Conservation (phyloP, 257 asterid genomes). For the Solanum chilense region DNA sequence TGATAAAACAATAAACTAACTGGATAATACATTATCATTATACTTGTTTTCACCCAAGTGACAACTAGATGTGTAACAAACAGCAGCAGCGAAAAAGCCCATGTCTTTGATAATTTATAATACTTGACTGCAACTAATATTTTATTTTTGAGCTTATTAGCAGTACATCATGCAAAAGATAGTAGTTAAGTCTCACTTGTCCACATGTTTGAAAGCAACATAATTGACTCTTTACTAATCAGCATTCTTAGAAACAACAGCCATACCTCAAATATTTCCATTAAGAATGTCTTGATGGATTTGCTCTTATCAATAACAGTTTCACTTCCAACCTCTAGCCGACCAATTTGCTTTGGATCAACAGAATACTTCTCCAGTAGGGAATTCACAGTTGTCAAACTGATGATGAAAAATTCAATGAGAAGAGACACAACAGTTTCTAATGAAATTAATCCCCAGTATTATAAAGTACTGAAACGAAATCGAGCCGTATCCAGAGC, state of each 20-base stretch:
- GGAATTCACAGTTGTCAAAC: constrained; percentile 88
- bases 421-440: background rate
- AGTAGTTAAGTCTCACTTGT: background rate
- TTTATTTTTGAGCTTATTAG: background rate
- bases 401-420: constrained; percentile 22
- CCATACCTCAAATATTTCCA: constrained; percentile 96
- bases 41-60: background rate
- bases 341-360: constrained; percentile 87
- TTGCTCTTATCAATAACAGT: constrained; percentile 97
- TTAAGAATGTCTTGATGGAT: constrained; percentile 93
- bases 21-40: background rate
- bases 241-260: background rate
- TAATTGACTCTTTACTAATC: background rate
- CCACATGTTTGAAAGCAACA: background rate
- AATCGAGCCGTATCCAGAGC: background rate
- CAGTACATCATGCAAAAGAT: background rate
- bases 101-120: background rate
- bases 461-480: background rate
- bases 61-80: background rate
- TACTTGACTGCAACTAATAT: background rate
- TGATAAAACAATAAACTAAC: background rate
- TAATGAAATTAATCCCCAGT: background rate
- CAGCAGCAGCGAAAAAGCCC: background rate
- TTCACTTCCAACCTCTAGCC: constrained; percentile 98
- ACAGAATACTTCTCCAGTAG: constrained; percentile 78